Evolutionary conservation across 1,284 basidiomycete species (phyloP).

Genomic region (Tylopilus sp.): DNA sequence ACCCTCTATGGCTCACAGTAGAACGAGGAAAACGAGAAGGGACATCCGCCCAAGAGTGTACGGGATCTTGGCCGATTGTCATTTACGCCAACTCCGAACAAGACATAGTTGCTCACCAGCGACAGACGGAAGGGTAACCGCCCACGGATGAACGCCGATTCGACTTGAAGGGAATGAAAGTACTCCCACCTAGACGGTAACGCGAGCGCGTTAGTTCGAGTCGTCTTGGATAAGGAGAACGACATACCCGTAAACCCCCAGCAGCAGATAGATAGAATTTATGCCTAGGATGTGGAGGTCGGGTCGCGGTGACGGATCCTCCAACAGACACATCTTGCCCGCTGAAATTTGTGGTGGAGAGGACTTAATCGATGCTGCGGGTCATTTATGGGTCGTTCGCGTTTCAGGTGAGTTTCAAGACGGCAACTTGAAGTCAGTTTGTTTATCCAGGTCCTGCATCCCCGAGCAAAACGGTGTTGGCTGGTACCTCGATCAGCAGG

Average conservation of each 20-base stretch:
- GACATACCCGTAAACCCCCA: constrained; percentile 18
- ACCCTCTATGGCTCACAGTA: constrained; percentile 8
- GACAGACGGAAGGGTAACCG: constrained; percentile 18
- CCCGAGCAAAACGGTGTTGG: neutral
- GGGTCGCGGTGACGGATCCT: neutral
- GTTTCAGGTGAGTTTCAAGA: neutral
- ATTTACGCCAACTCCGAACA: neutral
- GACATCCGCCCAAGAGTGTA: constrained; percentile 18
- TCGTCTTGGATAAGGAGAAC: neutral
- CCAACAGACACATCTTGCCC: neutral
- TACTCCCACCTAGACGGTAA: constrained; percentile 22
- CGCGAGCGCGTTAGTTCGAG: neutral
- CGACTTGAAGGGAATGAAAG: constrained; percentile 13
- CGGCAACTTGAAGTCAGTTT: neutral
- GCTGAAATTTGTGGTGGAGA: neutral
- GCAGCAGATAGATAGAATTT: constrained; percentile 5
- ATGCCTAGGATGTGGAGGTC: neutral
- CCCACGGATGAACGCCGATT: constrained; percentile 13
- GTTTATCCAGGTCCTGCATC: neutral
- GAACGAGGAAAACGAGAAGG: constrained; percentile 9
- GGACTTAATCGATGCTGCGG: neutral
- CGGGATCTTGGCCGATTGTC: constrained; percentile 14
- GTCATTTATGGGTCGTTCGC: neutral
- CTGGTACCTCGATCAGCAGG: neutral
- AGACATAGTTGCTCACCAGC: constrained; percentile 14